phyloP scores from a whole-genome alignment of 441 rosid species.

The Viola pubescens region DNA sequence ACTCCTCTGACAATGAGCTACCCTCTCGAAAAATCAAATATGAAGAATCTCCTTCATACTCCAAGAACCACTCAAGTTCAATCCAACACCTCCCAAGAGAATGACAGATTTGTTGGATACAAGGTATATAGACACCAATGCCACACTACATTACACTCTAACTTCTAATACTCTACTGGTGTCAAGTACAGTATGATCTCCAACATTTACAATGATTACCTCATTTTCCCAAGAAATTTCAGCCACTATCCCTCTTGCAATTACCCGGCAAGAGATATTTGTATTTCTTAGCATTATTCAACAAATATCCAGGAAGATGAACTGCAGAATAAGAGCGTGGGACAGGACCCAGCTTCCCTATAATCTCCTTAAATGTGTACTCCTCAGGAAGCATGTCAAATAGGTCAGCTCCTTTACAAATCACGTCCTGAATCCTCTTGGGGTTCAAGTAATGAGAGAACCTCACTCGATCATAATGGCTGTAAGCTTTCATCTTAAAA shows the following conservation, averaged over 20 bases:
- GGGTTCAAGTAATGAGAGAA: constrained; percentile 71
- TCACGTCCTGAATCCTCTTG: constrained; percentile 65
- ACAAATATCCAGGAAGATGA: constrained; percentile 59
- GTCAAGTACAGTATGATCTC: constrained; percentile 18
- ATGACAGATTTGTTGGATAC: constrained; percentile 9
- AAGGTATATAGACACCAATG: constrained; percentile 14
- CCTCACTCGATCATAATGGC: constrained; percentile 78
- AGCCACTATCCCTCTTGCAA: constrained; percentile 66
- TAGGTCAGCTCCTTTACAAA: constrained; percentile 66
- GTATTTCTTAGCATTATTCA: constrained; percentile 55
- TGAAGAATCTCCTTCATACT: neutral
- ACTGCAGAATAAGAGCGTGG: constrained; percentile 73
- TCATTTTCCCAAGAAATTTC: constrained; percentile 15
- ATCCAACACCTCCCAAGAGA: constrained; percentile 11
- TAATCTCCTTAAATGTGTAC: constrained; percentile 73
- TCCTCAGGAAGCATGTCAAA: constrained; percentile 94
- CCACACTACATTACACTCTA: constrained; percentile 10
- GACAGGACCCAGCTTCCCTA: constrained; percentile 74
- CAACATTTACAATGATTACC: constrained; percentile 14
- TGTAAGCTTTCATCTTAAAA: constrained; percentile 94
- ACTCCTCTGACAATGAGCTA: constrained; percentile 20
- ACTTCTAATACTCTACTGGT: constrained; percentile 12
- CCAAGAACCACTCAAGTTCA: constrained; percentile 1
- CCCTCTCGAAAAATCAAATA: constrained; percentile 8
- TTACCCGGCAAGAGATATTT: constrained; percentile 77